Conservation (phyloP, 495 filamentous ascomycete genomes). For the Cairneyella variabilis region DNA sequence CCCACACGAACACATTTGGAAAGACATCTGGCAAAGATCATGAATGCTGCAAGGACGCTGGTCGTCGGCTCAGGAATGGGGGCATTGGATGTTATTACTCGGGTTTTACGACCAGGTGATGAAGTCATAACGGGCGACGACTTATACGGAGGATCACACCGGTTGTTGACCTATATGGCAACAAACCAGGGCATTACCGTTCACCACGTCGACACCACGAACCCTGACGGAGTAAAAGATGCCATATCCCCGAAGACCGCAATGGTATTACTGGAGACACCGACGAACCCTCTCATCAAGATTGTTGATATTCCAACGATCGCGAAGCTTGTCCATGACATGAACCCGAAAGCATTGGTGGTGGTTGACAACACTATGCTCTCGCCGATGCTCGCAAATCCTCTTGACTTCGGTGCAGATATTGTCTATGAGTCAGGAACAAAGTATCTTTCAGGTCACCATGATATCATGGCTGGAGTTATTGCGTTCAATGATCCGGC, state of each 20-base stretch:
- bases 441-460: constrained; percentile 96
- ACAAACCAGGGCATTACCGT: constrained; percentile 76
- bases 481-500: constrained; percentile 79
- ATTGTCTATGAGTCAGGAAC: constrained; percentile 97
- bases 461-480: constrained; percentile 98
- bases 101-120: constrained; percentile 86
- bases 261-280: constrained; percentile 95
- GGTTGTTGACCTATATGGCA: constrained; percentile 85
- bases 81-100: constrained; percentile 94
- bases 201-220: constrained; percentile 93
- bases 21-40: constrained; percentile 96
- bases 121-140: constrained; percentile 97
- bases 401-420: constrained; percentile 89
- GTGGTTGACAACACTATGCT: constrained; percentile 99
- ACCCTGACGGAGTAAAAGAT: constrained; percentile 59
- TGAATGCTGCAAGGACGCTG: constrained; percentile 86
- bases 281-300: constrained; percentile 97
- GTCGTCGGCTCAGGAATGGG: constrained; percentile 97
- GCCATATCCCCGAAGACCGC: constrained; percentile 75
- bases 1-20: constrained; percentile 95
- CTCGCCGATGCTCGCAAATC: constrained; percentile 86
- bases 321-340: constrained; percentile 67
- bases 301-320: constrained; percentile 87
- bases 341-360: constrained; percentile 77
- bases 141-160: constrained; percentile 92